Conservation (phyloP, 2,329 filamentous ascomycete species). For the Helotiales sp. region DNA sequence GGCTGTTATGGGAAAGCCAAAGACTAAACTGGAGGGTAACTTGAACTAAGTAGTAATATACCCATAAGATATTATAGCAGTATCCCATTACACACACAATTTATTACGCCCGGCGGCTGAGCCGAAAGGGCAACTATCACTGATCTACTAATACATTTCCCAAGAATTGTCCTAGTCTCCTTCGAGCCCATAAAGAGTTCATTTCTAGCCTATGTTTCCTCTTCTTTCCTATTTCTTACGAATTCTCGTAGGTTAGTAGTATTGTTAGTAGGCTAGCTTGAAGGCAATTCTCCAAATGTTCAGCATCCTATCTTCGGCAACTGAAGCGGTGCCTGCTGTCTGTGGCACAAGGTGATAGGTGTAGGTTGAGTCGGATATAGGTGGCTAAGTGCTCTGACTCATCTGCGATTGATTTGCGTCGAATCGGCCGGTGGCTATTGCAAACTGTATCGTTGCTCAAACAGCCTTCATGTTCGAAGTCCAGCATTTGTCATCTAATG, state of each 20-base stretch:
- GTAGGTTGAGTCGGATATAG: not conserved
- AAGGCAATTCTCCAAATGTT: no score
- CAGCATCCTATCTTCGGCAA: no score
- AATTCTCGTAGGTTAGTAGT: no score
- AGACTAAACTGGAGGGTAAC: no score
- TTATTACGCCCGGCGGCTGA: not conserved
- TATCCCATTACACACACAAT: not conserved
- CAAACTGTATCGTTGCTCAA: not conserved
- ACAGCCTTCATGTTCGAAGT: not conserved
- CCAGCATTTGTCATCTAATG: not conserved
- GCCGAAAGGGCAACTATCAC: not conserved
- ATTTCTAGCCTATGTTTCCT: no score
- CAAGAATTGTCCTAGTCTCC: not conserved
- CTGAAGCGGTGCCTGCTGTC: not conserved
- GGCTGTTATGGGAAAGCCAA: no score
- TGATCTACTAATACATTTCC: not conserved
- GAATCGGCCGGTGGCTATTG: not conserved
- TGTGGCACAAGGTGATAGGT: not conserved
- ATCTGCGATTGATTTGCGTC: not conserved
- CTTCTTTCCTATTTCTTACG: no score
- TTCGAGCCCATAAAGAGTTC: no score
- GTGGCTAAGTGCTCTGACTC: not conserved
- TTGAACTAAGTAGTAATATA: no score
- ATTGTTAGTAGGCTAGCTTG: no score
- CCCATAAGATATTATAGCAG: no score